Conservation (phyloP, 2,329 filamentous ascomycete genomes). For the Penicillium sp. region DNA sequence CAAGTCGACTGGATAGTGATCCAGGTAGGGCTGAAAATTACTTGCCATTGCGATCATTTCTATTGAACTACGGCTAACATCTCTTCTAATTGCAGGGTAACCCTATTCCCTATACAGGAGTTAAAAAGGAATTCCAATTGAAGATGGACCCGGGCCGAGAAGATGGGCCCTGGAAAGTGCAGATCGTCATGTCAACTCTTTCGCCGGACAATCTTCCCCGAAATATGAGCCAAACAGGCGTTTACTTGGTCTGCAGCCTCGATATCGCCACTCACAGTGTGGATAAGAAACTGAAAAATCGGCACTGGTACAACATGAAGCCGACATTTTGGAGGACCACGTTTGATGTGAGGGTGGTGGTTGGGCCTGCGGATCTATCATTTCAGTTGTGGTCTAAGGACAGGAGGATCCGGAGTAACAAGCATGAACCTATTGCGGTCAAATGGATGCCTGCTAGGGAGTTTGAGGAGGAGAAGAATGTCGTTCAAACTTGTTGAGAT, state of each 20-base stretch:
- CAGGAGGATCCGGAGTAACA: conserved; percentile 21
- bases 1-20: too few species aligned
- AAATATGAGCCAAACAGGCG: too few species aligned
- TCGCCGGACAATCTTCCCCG: too few species aligned
- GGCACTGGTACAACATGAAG: conserved; percentile 34
- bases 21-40: too few species aligned
- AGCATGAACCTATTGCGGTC: conserved; percentile 32
- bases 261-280: conserved; percentile 27
- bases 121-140: too few species aligned
- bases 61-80: too few species aligned
- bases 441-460: conserved; percentile 29
- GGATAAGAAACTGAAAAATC: conserved; percentile 36
- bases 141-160: too few species aligned
- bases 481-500: conserved; percentile 16
- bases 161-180: too few species aligned
- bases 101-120: too few species aligned
- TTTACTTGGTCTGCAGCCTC: conserved; percentile 27
- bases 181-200: too few species aligned
- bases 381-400: conserved; percentile 37
- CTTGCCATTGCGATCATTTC: too few species aligned
- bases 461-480: conserved; percentile 33
- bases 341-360: conserved; percentile 34
- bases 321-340: conserved; percentile 31
- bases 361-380: conserved; percentile 35
- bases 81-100: too few species aligned